Percentiles rank a stretch among this genome's conserved stretches.
These are phyloP conservation scores for Oldenlandia corymbosa DNA, from an alignment of 257 asterid species.

Conservation along the genomic window DNA sequence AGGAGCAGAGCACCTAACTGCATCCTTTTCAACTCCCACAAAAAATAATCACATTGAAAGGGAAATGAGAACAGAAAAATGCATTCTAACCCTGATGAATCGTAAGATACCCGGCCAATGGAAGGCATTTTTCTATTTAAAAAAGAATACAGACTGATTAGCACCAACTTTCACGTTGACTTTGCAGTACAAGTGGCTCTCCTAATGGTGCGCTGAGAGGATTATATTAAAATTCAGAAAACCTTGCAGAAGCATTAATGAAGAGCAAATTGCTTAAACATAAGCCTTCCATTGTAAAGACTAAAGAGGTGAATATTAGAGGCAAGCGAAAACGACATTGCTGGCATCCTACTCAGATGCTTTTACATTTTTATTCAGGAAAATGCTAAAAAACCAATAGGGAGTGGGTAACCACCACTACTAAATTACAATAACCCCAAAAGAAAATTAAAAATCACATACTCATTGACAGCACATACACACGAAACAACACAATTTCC, in stretches of 20 bases:
- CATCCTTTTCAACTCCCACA: slow-evolving; percentile 4
- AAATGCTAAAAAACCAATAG: slow-evolving; percentile 9
- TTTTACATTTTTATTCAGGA: background rate
- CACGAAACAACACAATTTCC: slow-evolving; percentile 3
- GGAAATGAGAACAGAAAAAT: background rate
- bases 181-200: slow-evolving; percentile 17
- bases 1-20: slow-evolving; percentile 1
- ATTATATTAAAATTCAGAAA: slow-evolving; percentile 3
- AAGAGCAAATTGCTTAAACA: background rate
- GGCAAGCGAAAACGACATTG: slow-evolving; percentile 23
- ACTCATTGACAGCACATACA: slow-evolving; percentile 3
- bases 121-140: background rate
- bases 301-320: slow-evolving; percentile 9
- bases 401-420: slow-evolving; percentile 28
- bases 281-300: slow-evolving; percentile 3
- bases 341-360: slow-evolving; percentile 14
- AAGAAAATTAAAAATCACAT: slow-evolving; percentile 6
- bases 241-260: background rate
- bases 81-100: slow-evolving; percentile 2
- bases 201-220: slow-evolving; percentile 8
- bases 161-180: slow-evolving; percentile 21
- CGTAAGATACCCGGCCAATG: background rate
- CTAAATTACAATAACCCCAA: slow-evolving; percentile 7
- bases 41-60: background rate
- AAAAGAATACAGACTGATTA: background rate